A percentile compares a stretch with the other conserved stretches of the same genome.
These are phyloP conservation scores for Geranium rotundifolium DNA, from an alignment of 345 rosid genomes.

Conservation along the genomic window DNA sequence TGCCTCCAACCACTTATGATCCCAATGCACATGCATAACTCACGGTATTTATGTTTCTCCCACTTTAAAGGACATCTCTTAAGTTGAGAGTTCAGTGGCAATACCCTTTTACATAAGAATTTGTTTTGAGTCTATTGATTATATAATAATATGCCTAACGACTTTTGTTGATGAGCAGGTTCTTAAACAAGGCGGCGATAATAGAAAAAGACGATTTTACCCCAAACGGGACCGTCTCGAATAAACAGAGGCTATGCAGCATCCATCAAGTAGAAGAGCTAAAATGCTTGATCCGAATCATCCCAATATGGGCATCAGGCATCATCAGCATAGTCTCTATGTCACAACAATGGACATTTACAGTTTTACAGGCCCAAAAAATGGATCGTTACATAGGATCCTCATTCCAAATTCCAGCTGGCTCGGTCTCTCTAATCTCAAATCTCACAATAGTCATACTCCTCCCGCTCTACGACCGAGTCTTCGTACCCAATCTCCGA, in stretches of 20 bases:
- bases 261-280: constrained; percentile 59
- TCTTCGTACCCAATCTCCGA: constrained; percentile 33
- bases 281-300: constrained; percentile 44
- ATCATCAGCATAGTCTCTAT: constrained; percentile 31
- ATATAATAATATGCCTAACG: too few relatives aligned
- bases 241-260: constrained; percentile 47
- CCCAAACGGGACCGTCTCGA: constrained; percentile 23
- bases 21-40: too few relatives aligned
- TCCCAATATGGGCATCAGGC: constrained; percentile 50
- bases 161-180: constrained; percentile 21
- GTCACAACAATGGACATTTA: constrained; percentile 35
- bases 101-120: too few relatives aligned
- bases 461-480: constrained; percentile 50
- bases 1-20: too few relatives aligned
- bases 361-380: constrained; percentile 35
- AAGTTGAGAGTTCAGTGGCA: too few relatives aligned
- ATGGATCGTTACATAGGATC: constrained; percentile 57
- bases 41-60: too few relatives aligned
- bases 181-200: constrained; percentile 56
- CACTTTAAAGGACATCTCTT: too few relatives aligned
- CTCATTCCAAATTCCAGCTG: constrained; percentile 47
- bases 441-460: constrained; percentile 39
- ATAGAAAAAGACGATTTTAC: constrained; percentile 35
- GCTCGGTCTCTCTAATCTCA: constrained; percentile 27
- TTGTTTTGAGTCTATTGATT: too few relatives aligned